These are phyloP conservation scores for Oxytropis ochrocephala DNA, from an alignment of 306 rosid genomes.

Conservation along the genomic window DNA sequence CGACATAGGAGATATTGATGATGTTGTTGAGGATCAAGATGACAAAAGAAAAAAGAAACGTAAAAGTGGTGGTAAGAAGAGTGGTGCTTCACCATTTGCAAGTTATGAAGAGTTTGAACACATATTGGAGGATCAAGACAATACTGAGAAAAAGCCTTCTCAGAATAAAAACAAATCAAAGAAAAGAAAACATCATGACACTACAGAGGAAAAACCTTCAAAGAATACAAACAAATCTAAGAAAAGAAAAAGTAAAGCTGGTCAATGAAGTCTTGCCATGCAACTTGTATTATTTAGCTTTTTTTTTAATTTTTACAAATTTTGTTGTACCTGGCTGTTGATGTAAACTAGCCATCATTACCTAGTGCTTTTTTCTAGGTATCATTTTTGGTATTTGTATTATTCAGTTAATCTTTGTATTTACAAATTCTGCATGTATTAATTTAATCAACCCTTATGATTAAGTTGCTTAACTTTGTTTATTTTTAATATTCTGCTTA, in stretches of 20 bases:
- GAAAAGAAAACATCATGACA: conserved; percentile 26
- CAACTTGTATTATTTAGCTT: neutral
- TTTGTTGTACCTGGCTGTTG: neutral
- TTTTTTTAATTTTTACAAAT: neutral
- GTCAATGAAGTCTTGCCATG: neutral
- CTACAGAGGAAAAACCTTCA: conserved; percentile 21
- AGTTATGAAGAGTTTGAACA: conserved; percentile 84
- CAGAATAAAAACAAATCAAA: conserved; percentile 13
- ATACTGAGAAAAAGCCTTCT: conserved; percentile 21
- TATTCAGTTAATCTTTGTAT: neutral
- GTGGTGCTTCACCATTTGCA: conserved; percentile 65
- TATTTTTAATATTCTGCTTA: too few species aligned
- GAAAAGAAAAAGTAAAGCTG: conserved; percentile 27
- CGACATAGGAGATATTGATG: conserved; percentile 50
- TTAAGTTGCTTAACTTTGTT: too few species aligned
- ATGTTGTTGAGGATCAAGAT: conserved; percentile 28
- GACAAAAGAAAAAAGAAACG: conserved; percentile 40
- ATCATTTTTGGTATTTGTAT: neutral
- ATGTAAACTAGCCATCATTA: neutral
- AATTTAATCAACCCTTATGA: too few species aligned
- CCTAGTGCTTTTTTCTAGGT: neutral
- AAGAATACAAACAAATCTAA: conserved; percentile 11
- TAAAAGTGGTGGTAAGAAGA: conserved; percentile 43
- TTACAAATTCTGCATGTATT: too few species aligned
- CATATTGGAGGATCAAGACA: conserved; percentile 35